Evolutionary conservation across 331 rosid genomes (phyloP), one percentile per base, ranked within the genome.

Genomic region (Erythrophleum ivorense): DNA sequence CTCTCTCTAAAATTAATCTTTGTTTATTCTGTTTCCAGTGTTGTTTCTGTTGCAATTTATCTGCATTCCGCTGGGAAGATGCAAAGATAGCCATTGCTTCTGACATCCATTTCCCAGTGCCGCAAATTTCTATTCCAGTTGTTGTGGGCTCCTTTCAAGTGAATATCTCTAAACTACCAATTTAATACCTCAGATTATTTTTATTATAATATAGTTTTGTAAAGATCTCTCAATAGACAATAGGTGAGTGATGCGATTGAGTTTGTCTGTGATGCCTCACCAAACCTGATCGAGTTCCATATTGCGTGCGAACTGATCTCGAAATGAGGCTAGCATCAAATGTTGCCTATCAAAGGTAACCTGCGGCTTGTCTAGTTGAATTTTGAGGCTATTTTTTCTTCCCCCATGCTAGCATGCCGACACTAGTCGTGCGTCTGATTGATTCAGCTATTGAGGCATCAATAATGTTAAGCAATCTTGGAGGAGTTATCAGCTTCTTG

Each of bases 31-130:
- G 76, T 82, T 78, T 84, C 18, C 94, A 95, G 99, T 33, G 92
- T 93, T 43, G 99, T 95, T 45, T 92, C 97, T 6, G 97, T 91
- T 75, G 87, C 99, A 0, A 89, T 95, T 73, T 95, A 95, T 86
- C 88, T 95, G 78, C 98, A 95, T 84, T 91, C 99, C 12, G 88
- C 84, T 6, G 99, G 97, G 73, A 95, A 95, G 97, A 76, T 81
- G 78, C 95, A 88, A 83, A 87, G 94, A 84, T 93, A 86, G 86
- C 66, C 21, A 15, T 52, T 80, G 76, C 81, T 60, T 60, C 80
- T 33, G 69, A 76, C 65, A n/a, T 31, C 52, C 80, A 53, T 59
- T 78, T 72, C 57, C 29, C 36, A n/a, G 24, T 54, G 13, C 24
- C 9, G 49, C 48, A 58, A 16, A 76, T 34, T 74, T 66, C 49